These are phyloP conservation scores for Gastrolobium villosum DNA, from an alignment of 306 rosid species.

Conservation along the genomic window DNA sequence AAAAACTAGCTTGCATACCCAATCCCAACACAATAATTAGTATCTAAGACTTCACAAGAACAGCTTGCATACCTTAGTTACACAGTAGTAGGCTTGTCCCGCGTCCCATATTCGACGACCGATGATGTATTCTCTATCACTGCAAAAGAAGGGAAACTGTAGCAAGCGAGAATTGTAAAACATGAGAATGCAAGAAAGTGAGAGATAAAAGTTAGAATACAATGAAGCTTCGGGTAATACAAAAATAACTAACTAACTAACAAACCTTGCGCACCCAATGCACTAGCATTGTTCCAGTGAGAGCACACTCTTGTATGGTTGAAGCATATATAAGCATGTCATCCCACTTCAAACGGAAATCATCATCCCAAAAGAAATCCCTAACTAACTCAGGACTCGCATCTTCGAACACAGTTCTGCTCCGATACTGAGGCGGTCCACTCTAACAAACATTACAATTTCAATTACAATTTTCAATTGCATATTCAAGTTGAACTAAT, in stretches of 20 bases:
- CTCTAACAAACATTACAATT: conserved; percentile 51
- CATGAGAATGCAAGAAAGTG: conserved; percentile 43
- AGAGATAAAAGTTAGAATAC: neutral
- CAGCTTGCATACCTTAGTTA: conserved; percentile 64
- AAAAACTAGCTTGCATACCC: conserved; percentile 18
- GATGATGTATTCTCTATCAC: conserved; percentile 74
- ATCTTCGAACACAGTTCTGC: conserved; percentile 64
- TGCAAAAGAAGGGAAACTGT: conserved; percentile 78
- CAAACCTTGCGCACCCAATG: conserved; percentile 71
- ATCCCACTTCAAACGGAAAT: conserved; percentile 61
- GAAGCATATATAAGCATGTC: conserved; percentile 61
- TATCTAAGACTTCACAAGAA: neutral
- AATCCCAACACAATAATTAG: conserved; percentile 2
- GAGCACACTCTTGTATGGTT: conserved; percentile 50
- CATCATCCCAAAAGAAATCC: conserved; percentile 73
- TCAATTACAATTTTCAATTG: neutral
- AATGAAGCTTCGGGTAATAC: neutral
- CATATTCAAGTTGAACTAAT: neutral
- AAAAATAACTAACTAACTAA: neutral
- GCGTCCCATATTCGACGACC: conserved; percentile 76
- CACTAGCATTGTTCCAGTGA: conserved; percentile 64
- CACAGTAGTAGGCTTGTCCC: conserved; percentile 60
- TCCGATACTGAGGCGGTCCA: conserved; percentile 69
- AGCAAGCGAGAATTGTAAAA: conserved; percentile 35
- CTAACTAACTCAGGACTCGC: conserved; percentile 64